Base-by-base conservation (phyloP, 768 basidiomycete genomes). In the Hypsizygus marmoreus region DNA sequence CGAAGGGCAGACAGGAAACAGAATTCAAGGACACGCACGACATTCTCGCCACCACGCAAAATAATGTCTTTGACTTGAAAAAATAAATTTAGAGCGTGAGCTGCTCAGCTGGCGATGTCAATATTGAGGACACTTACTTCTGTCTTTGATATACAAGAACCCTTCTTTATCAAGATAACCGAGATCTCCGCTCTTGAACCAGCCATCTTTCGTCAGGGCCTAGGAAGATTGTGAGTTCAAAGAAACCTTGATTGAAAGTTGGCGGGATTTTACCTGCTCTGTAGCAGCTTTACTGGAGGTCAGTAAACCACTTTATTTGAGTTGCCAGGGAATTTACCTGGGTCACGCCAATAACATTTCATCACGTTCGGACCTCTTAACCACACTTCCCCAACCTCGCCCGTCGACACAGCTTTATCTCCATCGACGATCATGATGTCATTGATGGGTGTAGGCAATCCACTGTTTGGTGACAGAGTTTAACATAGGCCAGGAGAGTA, bases 11-110 rank as follows among this genome's bases (percentile, higher is more conserved):
- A 23, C 14, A 22, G 25, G 12, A n/a, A 16, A 11, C 3, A 12
- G 11, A 17, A 26, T 23, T 30, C 9, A 17, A 17, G 10, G 7
- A 35, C 16, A 51, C 76, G 49, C 43, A 75, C 78, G 43, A 80
- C 77, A 50, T 79, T 79, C 61, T 80, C 79, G 9, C 78, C 79
- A 14, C 78, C 77, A 17, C 77, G 66, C 43, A 80, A 75, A 33
- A 80, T 79, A 33, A 80, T 69, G 51, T 80, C 78, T 52, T 80
- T 79, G 33, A 75, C 78, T 73, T 37, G 3, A 29, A 22, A 40
- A 6, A 11, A 7, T 12, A 43, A 20, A 33, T 19, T 6, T n/a
- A n/a, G n/a, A 26, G 16, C 29, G 35, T 25, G n/a, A 45, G 32
- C 20, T 14, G 29, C 14, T 39, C 6, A 6, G 20, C 2, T 26